Base-by-base conservation (phyloP, 2,329 filamentous ascomycete genomes). In the Fusarium sublunatum region DNA sequence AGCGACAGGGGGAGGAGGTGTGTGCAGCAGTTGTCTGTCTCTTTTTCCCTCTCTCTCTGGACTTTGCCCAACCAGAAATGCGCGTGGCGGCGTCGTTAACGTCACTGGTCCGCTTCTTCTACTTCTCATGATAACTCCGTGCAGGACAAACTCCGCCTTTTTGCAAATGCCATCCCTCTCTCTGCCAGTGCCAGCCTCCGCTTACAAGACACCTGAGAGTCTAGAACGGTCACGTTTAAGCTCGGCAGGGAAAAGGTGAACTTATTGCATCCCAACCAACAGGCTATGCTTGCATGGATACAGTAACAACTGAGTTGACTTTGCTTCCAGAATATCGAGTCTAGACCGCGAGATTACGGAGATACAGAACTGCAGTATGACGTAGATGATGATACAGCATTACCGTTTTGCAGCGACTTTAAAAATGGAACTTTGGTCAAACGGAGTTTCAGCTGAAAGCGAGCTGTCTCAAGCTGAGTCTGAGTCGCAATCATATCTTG, bases 41-140 rank as follows among this genome's bases (percentile, higher is more conserved):
- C 12, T 35, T 13, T 34, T 13, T 7, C 26, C 26, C 6, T 13
- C 31, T 34, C 31, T 34, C 5, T 34, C n/a, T 19, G 19, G 19
- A 38, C 25, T 32, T 13, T 36, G 38, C 50, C 67, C 67, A 69
- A 69, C 56, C 55, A 63, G 40, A 56, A 51, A 25, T 13, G 24
- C 61, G 57, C 51, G 63, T 69, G 64, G 61, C 65, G 56, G 39
- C 50, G 32, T 65, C 40, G 38, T 64, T 44, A 69, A 70, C 68
- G 68, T 70, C 68, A 70, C 65, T 49, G 64, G 56, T 42, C 68
- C 68, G 58, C 58, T 45, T 24, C 25, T 25, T 22, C 41, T 46
- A 51, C 47, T 47, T 34, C 46, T 24, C 42, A 41, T 41, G 35
- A 52, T 50, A 55, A 47, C 44, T 53, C 52, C n/a, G 26, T 26